A percentile compares a stretch with the other conserved stretches of the same genome.
phyloP scores from a whole-genome alignment of 148 eudicot genomes.

The Rhododendron griersonianum region DNA sequence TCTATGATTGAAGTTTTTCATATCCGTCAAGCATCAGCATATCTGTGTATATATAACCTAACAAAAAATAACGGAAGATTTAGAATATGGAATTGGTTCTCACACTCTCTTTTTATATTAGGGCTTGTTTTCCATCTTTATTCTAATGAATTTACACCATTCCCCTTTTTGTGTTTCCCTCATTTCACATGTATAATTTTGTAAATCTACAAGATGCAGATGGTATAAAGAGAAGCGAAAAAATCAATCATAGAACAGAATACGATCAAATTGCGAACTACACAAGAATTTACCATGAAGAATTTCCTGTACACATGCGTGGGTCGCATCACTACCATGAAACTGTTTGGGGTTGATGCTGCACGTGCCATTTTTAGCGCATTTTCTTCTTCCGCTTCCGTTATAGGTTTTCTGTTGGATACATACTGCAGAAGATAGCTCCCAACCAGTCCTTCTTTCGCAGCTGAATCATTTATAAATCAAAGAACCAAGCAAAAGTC shows the following conservation, averaged over 20 bases:
- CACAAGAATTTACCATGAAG: conserved; percentile 27
- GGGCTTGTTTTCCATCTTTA: not conserved
- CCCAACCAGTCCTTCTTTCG: not conserved
- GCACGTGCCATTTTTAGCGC: conserved; percentile 24
- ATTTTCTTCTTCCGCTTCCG: conserved; percentile 23
- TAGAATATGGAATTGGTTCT: not conserved
- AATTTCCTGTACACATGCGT: conserved; percentile 32
- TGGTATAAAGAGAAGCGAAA: not conserved
- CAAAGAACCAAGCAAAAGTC: not conserved
- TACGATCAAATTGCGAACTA: not conserved
- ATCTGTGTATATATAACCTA: not conserved
- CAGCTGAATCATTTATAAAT: not conserved
- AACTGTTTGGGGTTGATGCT: conserved; percentile 14
- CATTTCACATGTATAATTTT: not conserved
- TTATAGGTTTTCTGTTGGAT: conserved; percentile 31
- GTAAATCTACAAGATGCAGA: not conserved
- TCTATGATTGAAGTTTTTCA: no score
- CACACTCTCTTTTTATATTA: not conserved
- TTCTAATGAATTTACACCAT: not conserved
- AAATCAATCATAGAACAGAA: not conserved
- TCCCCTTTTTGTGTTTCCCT: not conserved
- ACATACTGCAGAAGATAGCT: not conserved
- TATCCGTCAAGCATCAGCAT: not conserved
- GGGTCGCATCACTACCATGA: conserved; percentile 26
- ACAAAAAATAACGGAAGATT: not conserved